These are phyloP conservation scores for Solanum chacoense DNA, from an alignment of 305 asterid species.

Conservation along the genomic window DNA sequence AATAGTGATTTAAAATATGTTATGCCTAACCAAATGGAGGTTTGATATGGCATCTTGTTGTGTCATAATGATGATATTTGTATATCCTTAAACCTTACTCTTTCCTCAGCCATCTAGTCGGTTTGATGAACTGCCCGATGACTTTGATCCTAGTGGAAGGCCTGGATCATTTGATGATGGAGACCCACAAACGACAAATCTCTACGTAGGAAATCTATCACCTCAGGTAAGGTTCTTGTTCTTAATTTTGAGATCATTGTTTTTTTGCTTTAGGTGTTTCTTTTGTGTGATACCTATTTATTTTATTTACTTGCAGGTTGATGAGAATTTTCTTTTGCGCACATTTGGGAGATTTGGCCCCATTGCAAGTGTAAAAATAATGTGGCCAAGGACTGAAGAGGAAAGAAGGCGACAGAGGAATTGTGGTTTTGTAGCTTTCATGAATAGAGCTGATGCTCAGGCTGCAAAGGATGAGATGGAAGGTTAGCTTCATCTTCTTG, in stretches of 20 bases:
- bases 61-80: constrained; percentile 6
- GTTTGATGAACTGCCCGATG: constrained; percentile 93
- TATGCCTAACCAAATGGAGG: neutral
- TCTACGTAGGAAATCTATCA: constrained; percentile 83
- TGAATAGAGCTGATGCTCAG: too few relatives aligned
- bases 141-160: constrained; percentile 79
- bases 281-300: too few relatives aligned
- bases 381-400: too few relatives aligned
- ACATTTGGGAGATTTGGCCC: too few relatives aligned
- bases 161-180: constrained; percentile 96
- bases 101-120: constrained; percentile 64
- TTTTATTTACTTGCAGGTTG: too few relatives aligned
- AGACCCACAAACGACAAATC: constrained; percentile 92
- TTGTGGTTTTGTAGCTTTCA: too few relatives aligned
- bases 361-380: too few relatives aligned
- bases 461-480: too few relatives aligned
- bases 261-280: too few relatives aligned
- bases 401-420: too few relatives aligned
- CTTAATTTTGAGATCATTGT: neutral
- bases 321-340: too few relatives aligned
- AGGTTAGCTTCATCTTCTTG: neutral
- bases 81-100: neutral
- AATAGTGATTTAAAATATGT: neutral
- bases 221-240: constrained; percentile 53
- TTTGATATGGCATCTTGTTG: neutral